These are phyloP conservation scores for Linanthus parryae DNA, from an alignment of 148 eudicot species.

Conservation along the genomic window DNA sequence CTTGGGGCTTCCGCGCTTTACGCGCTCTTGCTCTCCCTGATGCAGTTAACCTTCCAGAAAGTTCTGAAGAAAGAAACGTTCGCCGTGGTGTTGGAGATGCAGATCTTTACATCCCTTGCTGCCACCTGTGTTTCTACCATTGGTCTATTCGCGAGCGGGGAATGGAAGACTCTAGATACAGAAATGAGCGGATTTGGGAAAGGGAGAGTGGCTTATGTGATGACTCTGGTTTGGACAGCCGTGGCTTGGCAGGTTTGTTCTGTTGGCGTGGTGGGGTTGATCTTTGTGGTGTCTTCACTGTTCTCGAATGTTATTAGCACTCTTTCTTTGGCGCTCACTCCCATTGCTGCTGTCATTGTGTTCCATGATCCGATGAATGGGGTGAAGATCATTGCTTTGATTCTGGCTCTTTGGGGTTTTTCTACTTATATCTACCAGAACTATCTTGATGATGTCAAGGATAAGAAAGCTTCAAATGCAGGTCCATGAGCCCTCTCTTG, in stretches of 20 bases:
- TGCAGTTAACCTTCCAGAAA: constrained; percentile 74
- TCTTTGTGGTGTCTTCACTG: constrained; percentile 74
- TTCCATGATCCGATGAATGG: constrained; percentile 81
- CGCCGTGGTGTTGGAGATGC: constrained; percentile 76
- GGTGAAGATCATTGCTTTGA: constrained; percentile 63
- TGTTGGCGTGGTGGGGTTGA: constrained; percentile 76
- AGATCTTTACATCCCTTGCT: constrained; percentile 54
- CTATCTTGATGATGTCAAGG: constrained; percentile 57
- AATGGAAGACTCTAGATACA: constrained; percentile 48
- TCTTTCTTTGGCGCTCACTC: constrained; percentile 68
- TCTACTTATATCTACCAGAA: constrained; percentile 75
- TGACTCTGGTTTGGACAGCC: constrained; percentile 69
- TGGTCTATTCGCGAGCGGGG: constrained; percentile 77
- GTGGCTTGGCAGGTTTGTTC: constrained; percentile 85
- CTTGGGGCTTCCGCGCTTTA: constrained; percentile 76
- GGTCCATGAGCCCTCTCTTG: too few relatives aligned
- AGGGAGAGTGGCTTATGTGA: constrained; percentile 60
- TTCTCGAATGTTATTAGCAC: constrained; percentile 90
- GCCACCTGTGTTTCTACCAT: constrained; percentile 46
- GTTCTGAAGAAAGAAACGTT: constrained; percentile 63
- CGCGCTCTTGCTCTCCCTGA: constrained; percentile 74
- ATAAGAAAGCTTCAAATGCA: too few relatives aligned
- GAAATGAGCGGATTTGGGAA: constrained; percentile 54
- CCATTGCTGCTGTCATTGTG: constrained; percentile 61
- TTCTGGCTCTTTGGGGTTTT: constrained; percentile 78